Conservation (phyloP, 2,329 filamentous ascomycete genomes). For the Gnomoniopsis sp. region DNA sequence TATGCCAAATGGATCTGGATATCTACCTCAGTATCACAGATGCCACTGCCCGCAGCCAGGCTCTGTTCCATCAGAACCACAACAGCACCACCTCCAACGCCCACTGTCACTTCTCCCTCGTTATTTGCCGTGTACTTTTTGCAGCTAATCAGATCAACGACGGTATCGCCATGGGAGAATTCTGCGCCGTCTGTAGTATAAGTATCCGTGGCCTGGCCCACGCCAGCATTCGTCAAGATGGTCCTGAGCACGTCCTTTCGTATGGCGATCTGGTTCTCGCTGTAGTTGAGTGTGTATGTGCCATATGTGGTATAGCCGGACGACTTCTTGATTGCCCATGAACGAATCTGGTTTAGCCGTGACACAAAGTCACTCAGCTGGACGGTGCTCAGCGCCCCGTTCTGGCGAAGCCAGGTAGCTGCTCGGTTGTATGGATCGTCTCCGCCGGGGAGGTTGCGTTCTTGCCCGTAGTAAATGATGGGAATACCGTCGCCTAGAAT, state of each 20-base stretch:
- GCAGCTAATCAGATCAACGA: conserved; percentile 9
- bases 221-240: conserved; percentile 4
- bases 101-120: background rate
- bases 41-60: background rate
- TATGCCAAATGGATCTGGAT: background rate
- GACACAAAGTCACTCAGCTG: conserved; percentile 49
- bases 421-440: conserved; percentile 52
- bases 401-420: conserved; percentile 44
- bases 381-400: conserved; percentile 44
- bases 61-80: background rate
- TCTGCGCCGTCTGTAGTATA: background rate
- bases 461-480: conserved; percentile 63
- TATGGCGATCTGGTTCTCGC: background rate
- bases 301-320: background rate
- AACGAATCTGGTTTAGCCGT: conserved; percentile 26
- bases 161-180: background rate
- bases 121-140: background rate
- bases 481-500: conserved; percentile 49
- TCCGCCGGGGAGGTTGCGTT: conserved; percentile 54
- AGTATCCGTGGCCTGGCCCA: background rate
- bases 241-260: conserved; percentile 2
- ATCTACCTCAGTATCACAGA: background rate
- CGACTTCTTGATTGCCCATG: conserved; percentile 20
- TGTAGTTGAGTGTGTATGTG: background rate
- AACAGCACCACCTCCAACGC: background rate